phyloP scores from a whole-genome alignment of 2,329 filamentous ascomycete species.

The Talaromyces sp. region DNA sequence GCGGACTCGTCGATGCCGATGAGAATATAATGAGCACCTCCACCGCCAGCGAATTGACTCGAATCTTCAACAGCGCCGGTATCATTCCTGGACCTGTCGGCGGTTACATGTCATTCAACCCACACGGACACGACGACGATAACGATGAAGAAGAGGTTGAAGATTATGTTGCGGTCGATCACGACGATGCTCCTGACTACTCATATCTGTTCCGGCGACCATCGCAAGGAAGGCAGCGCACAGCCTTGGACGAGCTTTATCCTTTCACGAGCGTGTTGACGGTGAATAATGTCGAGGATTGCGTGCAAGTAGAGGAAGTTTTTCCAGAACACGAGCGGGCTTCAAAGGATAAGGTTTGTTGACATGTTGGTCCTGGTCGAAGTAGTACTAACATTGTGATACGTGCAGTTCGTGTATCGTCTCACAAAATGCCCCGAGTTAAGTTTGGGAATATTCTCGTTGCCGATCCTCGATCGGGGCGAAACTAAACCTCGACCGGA shows the following conservation, averaged over 20 bases:
- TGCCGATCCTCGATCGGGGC: conserved; percentile 50
- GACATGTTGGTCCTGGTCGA: neutral
- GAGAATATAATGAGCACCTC: conserved; percentile 13
- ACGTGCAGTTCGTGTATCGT: conserved; percentile 54
- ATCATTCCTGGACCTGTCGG: conserved; percentile 13
- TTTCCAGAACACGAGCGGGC: conserved; percentile 59
- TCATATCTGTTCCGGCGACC: conserved; percentile 43
- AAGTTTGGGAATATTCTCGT: conserved; percentile 74
- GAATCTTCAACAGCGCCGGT: conserved; percentile 18
- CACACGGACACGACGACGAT: conserved; percentile 25
- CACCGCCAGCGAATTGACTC: conserved; percentile 18
- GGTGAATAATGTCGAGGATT: conserved; percentile 49
- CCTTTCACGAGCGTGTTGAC: conserved; percentile 73
- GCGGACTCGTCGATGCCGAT: conserved; percentile 13
- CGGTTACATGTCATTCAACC: conserved; percentile 17
- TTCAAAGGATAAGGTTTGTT: conserved; percentile 57
- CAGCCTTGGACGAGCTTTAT: conserved; percentile 58
- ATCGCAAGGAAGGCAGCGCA: conserved; percentile 33
- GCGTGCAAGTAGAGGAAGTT: conserved; percentile 56
- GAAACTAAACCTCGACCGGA: conserved; percentile 58
- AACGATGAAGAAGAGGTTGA: conserved; percentile 32
- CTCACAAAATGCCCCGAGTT: conserved; percentile 72
- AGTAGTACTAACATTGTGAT: neutral
- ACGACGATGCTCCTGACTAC: conserved; percentile 40
- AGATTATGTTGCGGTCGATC: conserved; percentile 42